Percentiles rank a stretch among this genome's conserved stretches.
Evolutionary conservation across 352 stramenopile genomes (phyloP).

Genomic region (Pythium phragmitis): DNA sequence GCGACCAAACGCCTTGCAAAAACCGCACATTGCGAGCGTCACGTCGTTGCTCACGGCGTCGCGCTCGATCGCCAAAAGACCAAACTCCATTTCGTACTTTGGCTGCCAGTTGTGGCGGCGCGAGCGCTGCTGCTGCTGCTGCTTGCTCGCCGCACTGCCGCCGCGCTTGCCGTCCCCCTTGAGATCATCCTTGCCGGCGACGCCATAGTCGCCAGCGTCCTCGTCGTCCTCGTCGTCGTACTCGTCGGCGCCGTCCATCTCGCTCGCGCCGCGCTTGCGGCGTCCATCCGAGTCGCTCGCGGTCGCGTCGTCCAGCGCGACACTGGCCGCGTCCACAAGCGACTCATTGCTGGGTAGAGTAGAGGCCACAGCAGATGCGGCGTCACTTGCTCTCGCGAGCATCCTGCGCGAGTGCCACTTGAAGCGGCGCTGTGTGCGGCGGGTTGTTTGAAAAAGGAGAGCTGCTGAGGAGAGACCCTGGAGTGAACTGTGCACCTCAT

Average conservation of each 20-base stretch:
- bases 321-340: constrained; percentile 35
- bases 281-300: constrained; percentile 25
- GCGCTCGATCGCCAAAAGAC: constrained; percentile 64
- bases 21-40: constrained; percentile 77
- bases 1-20: constrained; percentile 82
- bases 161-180: constrained; percentile 34
- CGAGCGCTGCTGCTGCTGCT: constrained; percentile 35
- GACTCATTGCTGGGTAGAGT: constrained; percentile 22
- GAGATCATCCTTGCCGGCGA: constrained; percentile 20
- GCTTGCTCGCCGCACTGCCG: constrained; percentile 13
- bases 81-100: constrained; percentile 86
- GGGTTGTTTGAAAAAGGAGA: constrained; percentile 6
- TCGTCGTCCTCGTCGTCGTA: constrained; percentile 51
- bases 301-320: constrained; percentile 42
- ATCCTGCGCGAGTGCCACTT: constrained; percentile 3
- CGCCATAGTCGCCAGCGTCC: constrained; percentile 31
- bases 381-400: constrained; percentile 11
- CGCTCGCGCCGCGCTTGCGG: constrained; percentile 36
- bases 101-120: constrained; percentile 76
- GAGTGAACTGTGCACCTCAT: constrained; percentile 22
- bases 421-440: neutral
- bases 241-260: constrained; percentile 35
- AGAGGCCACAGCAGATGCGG: neutral
- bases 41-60: constrained; percentile 67
- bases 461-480: constrained; percentile 1